A percentile compares a stretch with the other conserved stretches of the same genome.
These are phyloP conservation scores for Penicillium odoratum DNA, from an alignment of 495 filamentous ascomycete genomes.

Conservation along the genomic window DNA sequence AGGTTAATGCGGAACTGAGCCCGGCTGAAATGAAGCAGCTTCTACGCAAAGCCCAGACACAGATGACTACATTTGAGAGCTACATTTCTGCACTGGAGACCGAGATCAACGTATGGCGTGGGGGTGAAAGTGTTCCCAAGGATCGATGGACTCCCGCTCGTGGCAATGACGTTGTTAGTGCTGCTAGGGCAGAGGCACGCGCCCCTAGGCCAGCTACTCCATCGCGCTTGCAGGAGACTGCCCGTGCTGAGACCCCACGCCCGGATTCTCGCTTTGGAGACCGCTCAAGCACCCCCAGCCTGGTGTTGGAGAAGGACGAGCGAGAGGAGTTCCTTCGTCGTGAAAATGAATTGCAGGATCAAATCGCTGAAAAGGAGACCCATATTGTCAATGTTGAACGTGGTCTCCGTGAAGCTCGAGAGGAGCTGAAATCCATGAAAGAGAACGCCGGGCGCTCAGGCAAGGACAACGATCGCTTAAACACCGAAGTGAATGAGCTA, in stretches of 20 bases:
- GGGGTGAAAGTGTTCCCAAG: constrained; percentile 83
- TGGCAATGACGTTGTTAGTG: constrained; percentile 54
- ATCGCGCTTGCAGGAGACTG: constrained; percentile 64
- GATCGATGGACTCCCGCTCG: constrained; percentile 73
- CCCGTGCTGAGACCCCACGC: constrained; percentile 60
- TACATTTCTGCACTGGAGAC: constrained; percentile 84
- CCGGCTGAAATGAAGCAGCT: constrained; percentile 90
- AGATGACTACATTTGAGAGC: constrained; percentile 82
- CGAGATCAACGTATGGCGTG: constrained; percentile 83
- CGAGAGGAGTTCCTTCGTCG: constrained; percentile 92
- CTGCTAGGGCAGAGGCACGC: constrained; percentile 59
- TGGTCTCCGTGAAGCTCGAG: constrained; percentile 72
- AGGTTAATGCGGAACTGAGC: constrained; percentile 97
- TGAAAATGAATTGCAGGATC: constrained; percentile 96
- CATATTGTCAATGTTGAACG: constrained; percentile 76
- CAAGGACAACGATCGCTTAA: constrained; percentile 84
- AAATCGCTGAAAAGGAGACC: constrained; percentile 88
- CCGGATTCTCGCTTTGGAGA: constrained; percentile 85
- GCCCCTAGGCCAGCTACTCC: constrained; percentile 74
- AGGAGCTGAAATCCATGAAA: constrained; percentile 78
- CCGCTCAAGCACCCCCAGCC: constrained; percentile 80
- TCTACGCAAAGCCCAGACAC: constrained; percentile 85
- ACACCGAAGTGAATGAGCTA: constrained; percentile 81
- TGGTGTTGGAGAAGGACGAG: constrained; percentile 92
- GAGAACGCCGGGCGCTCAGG: constrained; percentile 77